phyloP scores from a whole-genome alignment of 2,329 filamentous ascomycete genomes.

The Colletotrichum gloeosporioides region DNA sequence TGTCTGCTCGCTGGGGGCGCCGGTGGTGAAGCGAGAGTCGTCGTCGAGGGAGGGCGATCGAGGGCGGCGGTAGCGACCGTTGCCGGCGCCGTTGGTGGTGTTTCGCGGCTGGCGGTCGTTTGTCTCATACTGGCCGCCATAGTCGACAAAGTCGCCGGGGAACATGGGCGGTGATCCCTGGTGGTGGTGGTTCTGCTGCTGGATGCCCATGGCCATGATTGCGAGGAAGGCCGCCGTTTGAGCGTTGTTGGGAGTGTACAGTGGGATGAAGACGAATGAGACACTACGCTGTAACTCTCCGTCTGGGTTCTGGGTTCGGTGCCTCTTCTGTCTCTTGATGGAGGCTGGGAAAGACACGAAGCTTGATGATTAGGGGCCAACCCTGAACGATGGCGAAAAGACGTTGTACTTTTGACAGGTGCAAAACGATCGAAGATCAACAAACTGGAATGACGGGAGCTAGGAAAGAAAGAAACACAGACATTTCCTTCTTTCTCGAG shows the following conservation, averaged over 20 bases:
- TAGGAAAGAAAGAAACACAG: not conserved
- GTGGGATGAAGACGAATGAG: not conserved
- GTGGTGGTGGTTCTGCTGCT: conserved; percentile 13
- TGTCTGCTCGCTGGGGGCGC: not conserved
- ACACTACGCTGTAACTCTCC: not conserved
- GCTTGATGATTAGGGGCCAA: not conserved
- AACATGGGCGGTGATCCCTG: conserved; percentile 14
- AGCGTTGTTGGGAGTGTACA: not conserved
- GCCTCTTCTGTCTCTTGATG: not conserved
- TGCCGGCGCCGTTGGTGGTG: not conserved
- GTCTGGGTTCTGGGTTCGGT: not conserved
- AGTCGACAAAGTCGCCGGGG: conserved; percentile 16
- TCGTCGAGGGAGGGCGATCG: conserved; percentile 20
- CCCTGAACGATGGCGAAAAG: not conserved
- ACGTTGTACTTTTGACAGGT: not conserved
- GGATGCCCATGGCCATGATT: conserved; percentile 20
- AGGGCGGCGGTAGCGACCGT: conserved; percentile 15
- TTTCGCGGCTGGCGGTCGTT: conserved; percentile 15
- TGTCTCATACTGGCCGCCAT: conserved; percentile 8
- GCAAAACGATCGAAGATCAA: not conserved
- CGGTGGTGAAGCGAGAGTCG: conserved; percentile 19
- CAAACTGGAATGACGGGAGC: not conserved
- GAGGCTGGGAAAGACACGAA: not conserved
- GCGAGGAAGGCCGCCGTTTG: not conserved
- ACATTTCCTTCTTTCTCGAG: not conserved